Conservation (phyloP, 1,284 basidiomycete species). For the Cryptococcus deneoformans region DNA sequence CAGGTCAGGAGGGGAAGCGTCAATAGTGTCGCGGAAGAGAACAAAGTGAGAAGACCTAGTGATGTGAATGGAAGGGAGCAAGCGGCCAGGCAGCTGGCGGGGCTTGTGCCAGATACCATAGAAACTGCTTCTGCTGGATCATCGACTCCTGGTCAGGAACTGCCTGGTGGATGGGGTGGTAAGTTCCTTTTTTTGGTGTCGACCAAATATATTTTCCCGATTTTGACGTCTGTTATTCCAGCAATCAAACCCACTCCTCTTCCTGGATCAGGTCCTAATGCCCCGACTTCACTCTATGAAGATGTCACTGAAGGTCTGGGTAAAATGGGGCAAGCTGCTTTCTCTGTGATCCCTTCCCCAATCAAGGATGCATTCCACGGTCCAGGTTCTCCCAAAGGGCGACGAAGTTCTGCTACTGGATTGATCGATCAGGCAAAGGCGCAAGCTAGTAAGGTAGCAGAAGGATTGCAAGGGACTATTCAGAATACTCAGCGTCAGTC, state of each 20-base stretch:
- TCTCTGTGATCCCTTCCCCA: slow-evolving; percentile 26
- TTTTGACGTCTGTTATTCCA: slow-evolving; percentile 6
- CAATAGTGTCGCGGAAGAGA: background rate
- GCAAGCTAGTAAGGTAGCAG: slow-evolving; percentile 14
- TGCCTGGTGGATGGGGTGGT: slow-evolving; percentile 46
- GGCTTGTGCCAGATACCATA: background rate
- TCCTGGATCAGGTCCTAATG: slow-evolving; percentile 24
- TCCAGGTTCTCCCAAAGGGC: background rate
- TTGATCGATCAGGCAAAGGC: slow-evolving; percentile 24
- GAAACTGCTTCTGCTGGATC: slow-evolving; percentile 5
- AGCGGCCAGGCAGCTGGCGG: slow-evolving; percentile 35
- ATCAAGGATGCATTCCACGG: slow-evolving; percentile 28
- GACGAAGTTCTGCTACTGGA: slow-evolving; percentile 16
- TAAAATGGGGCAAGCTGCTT: slow-evolving; percentile 38
- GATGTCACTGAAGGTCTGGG: slow-evolving; percentile 36
- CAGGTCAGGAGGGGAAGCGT: slow-evolving; percentile 5
- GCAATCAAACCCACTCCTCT: slow-evolving; percentile 14
- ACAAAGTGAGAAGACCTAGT: slow-evolving; percentile 10
- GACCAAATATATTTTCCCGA: background rate
- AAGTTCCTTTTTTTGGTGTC: slow-evolving; percentile 11
- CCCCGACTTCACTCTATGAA: slow-evolving; percentile 31
- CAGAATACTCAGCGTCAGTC: slow-evolving; percentile 14
- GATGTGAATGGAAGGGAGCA: slow-evolving; percentile 37
- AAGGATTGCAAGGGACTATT: slow-evolving; percentile 15
- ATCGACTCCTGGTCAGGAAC: slow-evolving; percentile 36